Evolutionary conservation across 2,329 filamentous ascomycete genomes (phyloP).

Genomic region (Elsinoe batatas): DNA sequence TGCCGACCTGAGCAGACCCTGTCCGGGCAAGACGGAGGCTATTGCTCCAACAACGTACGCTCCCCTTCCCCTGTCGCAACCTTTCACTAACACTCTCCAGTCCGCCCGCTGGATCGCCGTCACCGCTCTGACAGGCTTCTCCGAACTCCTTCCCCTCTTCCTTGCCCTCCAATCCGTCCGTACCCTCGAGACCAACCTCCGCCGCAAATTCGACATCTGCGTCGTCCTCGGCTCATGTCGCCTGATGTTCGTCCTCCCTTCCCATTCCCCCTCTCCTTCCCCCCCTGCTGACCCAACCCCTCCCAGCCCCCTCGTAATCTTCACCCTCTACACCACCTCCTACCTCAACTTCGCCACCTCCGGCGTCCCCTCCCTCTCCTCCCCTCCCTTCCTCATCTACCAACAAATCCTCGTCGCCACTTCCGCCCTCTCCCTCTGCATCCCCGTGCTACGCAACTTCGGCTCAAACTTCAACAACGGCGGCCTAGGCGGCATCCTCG

Average conservation of each 20-base stretch:
- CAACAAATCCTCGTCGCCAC: constrained; percentile 10
- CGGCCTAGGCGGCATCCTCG: constrained; percentile 11
- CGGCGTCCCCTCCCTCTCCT: background rate
- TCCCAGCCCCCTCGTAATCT: constrained; percentile 4
- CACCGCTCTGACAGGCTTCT: constrained; percentile 1
- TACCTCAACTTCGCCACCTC: constrained; percentile 3
- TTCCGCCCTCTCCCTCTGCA: constrained; percentile 7
- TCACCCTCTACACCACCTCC: constrained; percentile 6
- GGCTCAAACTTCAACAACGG: constrained; percentile 12
- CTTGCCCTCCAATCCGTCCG: constrained; percentile 4
- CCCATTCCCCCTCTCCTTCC: background rate
- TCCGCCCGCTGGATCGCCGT: constrained; percentile 6
- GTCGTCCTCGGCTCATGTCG: background rate
- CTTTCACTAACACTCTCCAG: background rate
- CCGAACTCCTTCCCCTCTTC: constrained; percentile 8
- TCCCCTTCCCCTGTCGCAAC: background rate
- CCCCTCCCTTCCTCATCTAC: constrained; percentile 10
- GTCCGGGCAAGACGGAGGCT: background rate
- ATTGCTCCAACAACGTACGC: background rate
- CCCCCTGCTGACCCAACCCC: background rate
- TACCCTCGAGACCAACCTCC: constrained; percentile 7
- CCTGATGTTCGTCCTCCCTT: background rate
- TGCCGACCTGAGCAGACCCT: background rate
- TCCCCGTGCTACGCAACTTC: constrained; percentile 6
- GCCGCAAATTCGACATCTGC: constrained; percentile 9